Conservation (phyloP, 352 stramenopile species). For the Peronospora farinosa region DNA sequence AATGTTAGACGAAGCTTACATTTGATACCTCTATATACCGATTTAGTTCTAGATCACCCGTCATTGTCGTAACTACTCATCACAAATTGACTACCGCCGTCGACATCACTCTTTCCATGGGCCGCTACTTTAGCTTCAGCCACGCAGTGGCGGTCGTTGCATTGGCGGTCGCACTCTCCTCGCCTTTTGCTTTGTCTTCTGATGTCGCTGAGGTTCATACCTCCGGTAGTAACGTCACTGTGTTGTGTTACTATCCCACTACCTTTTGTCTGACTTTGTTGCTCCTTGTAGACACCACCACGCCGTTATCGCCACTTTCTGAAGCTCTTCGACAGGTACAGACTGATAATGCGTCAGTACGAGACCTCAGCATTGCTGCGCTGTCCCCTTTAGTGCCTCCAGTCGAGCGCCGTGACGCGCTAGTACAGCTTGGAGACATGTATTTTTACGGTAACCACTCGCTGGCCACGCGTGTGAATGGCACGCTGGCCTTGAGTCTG, state of each 20-base stretch:
- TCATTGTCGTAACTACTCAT: not conserved
- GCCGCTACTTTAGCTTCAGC: constrained; percentile 12
- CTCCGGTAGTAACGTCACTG: constrained; percentile 11
- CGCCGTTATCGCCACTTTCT: constrained; percentile 22
- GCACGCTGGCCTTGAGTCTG: constrained; percentile 60
- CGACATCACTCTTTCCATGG: constrained; percentile 12
- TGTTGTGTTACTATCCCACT: not conserved
- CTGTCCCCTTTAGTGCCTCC: constrained; percentile 26
- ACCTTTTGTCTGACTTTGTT: constrained; percentile 4
- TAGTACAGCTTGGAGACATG: constrained; percentile 65
- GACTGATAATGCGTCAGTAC: constrained; percentile 26
- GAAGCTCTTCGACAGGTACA: constrained; percentile 22
- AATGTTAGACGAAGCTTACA: not conserved
- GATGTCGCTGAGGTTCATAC: constrained; percentile 22
- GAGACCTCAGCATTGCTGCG: constrained; percentile 42
- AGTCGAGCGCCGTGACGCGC: constrained; percentile 38
- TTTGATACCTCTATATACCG: not conserved
- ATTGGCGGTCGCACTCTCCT: constrained; percentile 7
- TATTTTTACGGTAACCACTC: constrained; percentile 78
- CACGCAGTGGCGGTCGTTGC: constrained; percentile 11
- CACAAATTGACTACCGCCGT: constrained; percentile 20
- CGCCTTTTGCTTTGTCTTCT: constrained; percentile 5
- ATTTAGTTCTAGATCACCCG: not conserved
- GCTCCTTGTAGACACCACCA: constrained; percentile 17
- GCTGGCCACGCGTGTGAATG: constrained; percentile 52